Conservation (phyloP, 1,139 yeast genomes). For the Lodderomyces beijingensis region DNA sequence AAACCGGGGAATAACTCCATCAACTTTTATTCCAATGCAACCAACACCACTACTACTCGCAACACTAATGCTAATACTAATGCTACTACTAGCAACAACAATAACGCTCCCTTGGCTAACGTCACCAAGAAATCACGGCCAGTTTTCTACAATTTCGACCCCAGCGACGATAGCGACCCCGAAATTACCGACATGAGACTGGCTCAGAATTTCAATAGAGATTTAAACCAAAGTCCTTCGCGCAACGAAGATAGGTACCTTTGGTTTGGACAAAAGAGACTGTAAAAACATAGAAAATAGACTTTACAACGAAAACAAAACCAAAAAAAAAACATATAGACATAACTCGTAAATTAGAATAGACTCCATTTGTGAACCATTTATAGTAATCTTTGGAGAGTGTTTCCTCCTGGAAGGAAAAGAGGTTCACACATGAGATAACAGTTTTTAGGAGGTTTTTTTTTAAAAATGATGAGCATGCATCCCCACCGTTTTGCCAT, state of each 20-base stretch:
- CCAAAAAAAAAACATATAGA: too few species aligned
- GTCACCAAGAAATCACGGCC: constrained; percentile 16
- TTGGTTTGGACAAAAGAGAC: constrained; percentile 2
- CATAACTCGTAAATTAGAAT: too few species aligned
- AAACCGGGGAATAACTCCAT: not conserved
- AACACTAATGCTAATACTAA: not conserved
- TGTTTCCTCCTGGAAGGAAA: too few species aligned
- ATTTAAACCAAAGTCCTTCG: not conserved
- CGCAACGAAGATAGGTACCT: constrained; percentile 3
- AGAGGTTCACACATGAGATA: too few species aligned
- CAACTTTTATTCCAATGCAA: not conserved
- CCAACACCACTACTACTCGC: not conserved
- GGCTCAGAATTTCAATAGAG: not conserved
- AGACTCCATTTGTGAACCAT: too few species aligned
- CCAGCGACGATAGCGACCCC: constrained; percentile 17
- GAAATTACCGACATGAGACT: constrained; percentile 6
- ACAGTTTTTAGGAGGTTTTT: too few species aligned
- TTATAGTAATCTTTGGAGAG: too few species aligned
- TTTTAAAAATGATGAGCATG: too few species aligned
- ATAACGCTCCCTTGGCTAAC: not conserved
- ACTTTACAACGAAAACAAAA: too few species aligned
- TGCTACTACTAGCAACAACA: not conserved
- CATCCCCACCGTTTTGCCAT: too few species aligned
- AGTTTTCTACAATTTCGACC: constrained; percentile 33
- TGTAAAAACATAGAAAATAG: too few species aligned